Conservation (phyloP, 257 asterid species). For the Penstemon newberryi region DNA sequence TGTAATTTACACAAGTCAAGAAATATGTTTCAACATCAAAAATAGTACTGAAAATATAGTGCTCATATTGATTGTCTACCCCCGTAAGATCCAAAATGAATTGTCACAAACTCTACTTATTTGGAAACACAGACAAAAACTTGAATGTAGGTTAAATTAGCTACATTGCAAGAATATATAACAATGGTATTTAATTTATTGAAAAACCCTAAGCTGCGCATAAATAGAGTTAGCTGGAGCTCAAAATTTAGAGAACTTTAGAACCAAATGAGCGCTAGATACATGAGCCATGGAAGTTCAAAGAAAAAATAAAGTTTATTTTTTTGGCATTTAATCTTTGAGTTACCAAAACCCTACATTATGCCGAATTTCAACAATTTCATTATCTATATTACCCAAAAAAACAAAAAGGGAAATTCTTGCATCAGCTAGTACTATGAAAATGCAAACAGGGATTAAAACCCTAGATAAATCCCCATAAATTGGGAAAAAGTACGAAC, state of each 20-base stretch:
- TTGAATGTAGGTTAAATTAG: conserved; percentile 8
- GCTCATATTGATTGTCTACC: neutral
- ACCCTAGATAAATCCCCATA: conserved; percentile 33
- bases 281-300: neutral
- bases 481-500: conserved; percentile 30
- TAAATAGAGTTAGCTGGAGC: conserved; percentile 4
- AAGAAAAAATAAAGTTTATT: neutral
- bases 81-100: conserved; percentile 7
- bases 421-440: neutral
- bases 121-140: conserved; percentile 29
- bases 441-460: conserved; percentile 18
- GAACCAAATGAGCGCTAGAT: neutral
- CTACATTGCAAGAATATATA: conserved; percentile 12
- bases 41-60: neutral
- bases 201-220: conserved; percentile 12
- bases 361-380: conserved; percentile 20
- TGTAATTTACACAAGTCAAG: neutral
- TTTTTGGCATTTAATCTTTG: conserved; percentile 14
- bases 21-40: neutral
- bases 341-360: conserved; percentile 34
- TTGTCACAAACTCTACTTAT: neutral
- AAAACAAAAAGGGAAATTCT: neutral
- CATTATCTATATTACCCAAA: conserved; percentile 2
- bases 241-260: neutral
- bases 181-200: neutral